phyloP scores from a whole-genome alignment of 2,329 filamentous ascomycete species.

The Colletotrichum lentis region DNA sequence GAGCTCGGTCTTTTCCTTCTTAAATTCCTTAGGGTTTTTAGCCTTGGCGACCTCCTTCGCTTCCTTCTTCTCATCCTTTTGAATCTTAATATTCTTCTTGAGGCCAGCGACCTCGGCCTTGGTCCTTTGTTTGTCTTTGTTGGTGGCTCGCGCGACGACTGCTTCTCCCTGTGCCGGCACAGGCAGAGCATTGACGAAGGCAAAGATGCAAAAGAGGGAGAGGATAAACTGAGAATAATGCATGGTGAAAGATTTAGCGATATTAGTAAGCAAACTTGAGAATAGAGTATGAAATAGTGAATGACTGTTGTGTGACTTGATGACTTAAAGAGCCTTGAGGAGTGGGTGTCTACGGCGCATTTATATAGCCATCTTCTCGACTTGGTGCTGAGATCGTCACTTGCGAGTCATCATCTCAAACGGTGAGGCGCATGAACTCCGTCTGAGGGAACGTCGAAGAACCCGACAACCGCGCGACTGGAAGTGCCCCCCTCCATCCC shows the following conservation, averaged over 20 bases:
- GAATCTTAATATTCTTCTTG: constrained; percentile 25
- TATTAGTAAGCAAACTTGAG: neutral
- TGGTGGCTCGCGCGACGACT: constrained; percentile 15
- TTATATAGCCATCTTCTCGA: constrained; percentile 7
- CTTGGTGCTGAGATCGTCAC: neutral
- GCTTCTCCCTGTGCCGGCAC: constrained; percentile 14
- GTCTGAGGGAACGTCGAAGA: neutral
- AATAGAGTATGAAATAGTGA: neutral
- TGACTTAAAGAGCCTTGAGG: neutral
- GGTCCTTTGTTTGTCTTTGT: neutral
- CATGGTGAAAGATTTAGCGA: neutral
- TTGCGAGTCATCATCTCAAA: neutral
- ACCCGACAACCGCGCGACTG: neutral
- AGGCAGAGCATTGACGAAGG: constrained; percentile 22
- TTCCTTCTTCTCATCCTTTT: constrained; percentile 20
- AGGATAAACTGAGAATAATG: constrained; percentile 18
- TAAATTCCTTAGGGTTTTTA: constrained; percentile 1
- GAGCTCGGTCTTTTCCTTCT: constrained; percentile 1
- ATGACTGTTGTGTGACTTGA: neutral
- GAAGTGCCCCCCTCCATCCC: neutral
- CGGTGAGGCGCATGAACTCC: neutral
- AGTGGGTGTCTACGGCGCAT: neutral
- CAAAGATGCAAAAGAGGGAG: constrained; percentile 21
- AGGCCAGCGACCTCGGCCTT: constrained; percentile 7
- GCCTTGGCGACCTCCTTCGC: constrained; percentile 5